Conservation (phyloP, 225 moss, liverwort and hornwort species). For the Sphagnum contortum region DNA sequence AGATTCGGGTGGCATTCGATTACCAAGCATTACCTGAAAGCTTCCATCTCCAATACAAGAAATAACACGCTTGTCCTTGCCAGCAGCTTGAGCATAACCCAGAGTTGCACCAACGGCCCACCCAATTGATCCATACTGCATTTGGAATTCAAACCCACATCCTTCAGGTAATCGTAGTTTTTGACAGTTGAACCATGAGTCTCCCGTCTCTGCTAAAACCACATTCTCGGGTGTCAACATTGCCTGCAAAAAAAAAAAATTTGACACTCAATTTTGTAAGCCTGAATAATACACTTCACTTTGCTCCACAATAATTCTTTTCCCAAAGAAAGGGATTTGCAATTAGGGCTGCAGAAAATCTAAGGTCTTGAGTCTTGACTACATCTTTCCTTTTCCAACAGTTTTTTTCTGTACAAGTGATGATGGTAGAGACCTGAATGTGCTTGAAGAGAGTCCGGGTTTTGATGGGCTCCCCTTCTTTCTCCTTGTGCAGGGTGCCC, state of each 20-base stretch:
- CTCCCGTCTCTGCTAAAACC: slow-evolving; percentile 42
- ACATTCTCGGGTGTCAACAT: slow-evolving; percentile 28
- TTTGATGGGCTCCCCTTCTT: slow-evolving; percentile 17
- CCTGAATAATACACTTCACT: no score
- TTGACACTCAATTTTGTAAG: no score
- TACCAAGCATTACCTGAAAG: slow-evolving; percentile 13
- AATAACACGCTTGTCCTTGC: slow-evolving; percentile 20
- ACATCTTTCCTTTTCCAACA: slow-evolving; percentile 8
- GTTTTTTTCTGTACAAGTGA: background rate
- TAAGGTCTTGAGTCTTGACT: no score
- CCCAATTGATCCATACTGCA: slow-evolving; percentile 49
- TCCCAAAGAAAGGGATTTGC: no score
- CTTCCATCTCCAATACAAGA: slow-evolving; percentile 47
- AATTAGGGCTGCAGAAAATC: no score
- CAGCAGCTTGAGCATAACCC: slow-evolving; percentile 27
- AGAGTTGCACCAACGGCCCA: slow-evolving; percentile 43
- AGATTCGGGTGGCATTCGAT: no score
- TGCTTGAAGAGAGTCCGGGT: slow-evolving; percentile 28
- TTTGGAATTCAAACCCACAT: slow-evolving; percentile 50
- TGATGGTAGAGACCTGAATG: slow-evolving; percentile 18
- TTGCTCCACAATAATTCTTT: no score
- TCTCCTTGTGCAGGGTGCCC: slow-evolving; percentile 16
- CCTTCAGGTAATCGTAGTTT: slow-evolving; percentile 31
- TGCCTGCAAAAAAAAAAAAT: no score
- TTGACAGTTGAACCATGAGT: slow-evolving; percentile 52